A percentile compares a stretch with the other conserved stretches of the same genome.
These are phyloP conservation scores for Suhomyces chickasaworum DNA, from an alignment of 1,139 yeast species.

Conservation along the genomic window DNA sequence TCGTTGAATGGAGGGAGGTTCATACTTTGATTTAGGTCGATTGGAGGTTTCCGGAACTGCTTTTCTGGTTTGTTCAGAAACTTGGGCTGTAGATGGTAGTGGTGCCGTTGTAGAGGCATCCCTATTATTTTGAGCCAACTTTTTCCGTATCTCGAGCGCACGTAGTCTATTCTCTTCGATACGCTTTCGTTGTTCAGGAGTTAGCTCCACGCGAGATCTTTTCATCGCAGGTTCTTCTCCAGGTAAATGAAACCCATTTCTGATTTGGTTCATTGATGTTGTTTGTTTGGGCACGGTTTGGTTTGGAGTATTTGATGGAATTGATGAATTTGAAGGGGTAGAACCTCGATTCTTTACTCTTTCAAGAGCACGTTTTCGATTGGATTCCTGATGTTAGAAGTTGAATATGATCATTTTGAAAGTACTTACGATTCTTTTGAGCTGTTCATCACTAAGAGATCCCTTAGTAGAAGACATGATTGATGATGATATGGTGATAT, in stretches of 20 bases:
- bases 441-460: slow-evolving; percentile 19
- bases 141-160: slow-evolving; percentile 56
- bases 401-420: too few species aligned
- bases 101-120: slow-evolving; percentile 29
- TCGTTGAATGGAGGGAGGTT: slow-evolving; percentile 50
- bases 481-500: too few species aligned
- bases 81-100: slow-evolving; percentile 9
- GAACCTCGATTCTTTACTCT: slow-evolving; percentile 47
- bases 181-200: slow-evolving; percentile 54
- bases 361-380: slow-evolving; percentile 60
- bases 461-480: slow-evolving; percentile 18
- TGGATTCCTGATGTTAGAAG: slow-evolving; percentile 47
- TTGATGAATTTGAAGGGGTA: slow-evolving; percentile 1
- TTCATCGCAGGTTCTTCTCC: slow-evolving; percentile 9
- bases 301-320: slow-evolving; percentile 16
- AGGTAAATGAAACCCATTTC: slow-evolving; percentile 12
- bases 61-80: slow-evolving; percentile 16
- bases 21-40: slow-evolving; percentile 20
- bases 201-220: slow-evolving; percentile 34
- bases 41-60: slow-evolving; percentile 6
- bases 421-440: slow-evolving; percentile 18
- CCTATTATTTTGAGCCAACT: slow-evolving; percentile 32
- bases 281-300: slow-evolving; percentile 18
- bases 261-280: slow-evolving; percentile 15
- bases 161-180: slow-evolving; percentile 59